Evolutionary conservation across 148 eudicot genomes (phyloP).

Genomic region (Fagopyrum homotropicum): DNA sequence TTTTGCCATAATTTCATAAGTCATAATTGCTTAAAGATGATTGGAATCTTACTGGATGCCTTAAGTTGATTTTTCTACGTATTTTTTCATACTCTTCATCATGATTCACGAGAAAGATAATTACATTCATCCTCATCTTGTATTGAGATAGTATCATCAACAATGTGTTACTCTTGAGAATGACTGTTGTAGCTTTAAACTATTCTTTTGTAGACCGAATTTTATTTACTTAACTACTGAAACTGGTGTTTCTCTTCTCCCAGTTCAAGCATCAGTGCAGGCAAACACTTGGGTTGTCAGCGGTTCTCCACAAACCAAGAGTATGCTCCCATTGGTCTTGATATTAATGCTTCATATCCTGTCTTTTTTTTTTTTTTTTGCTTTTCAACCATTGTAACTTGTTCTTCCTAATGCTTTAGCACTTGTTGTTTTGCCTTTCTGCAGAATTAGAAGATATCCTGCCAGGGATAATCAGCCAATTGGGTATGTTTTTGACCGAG

Average conservation of each 20-base stretch:
- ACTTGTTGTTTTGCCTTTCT: background rate
- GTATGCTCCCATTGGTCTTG: conserved; percentile 26
- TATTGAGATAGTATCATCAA: background rate
- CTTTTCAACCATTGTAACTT: background rate
- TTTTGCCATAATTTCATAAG: background rate
- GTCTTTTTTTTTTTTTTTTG: background rate
- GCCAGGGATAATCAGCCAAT: conserved; percentile 73
- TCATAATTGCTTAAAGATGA: too few species aligned
- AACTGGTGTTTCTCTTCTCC: conserved; percentile 18
- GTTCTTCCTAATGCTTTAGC: background rate
- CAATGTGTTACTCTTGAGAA: background rate
- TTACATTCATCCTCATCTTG: background rate
- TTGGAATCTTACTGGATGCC: background rate
- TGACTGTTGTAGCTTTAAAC: background rate
- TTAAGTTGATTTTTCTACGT: background rate
- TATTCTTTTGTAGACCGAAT: background rate
- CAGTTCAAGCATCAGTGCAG: conserved; percentile 81
- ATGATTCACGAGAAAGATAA: background rate
- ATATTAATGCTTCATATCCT: background rate
- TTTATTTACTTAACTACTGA: background rate
- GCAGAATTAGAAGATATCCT: conserved; percentile 82
- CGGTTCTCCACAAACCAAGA: conserved; percentile 83
- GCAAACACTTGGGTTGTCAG: conserved; percentile 97
- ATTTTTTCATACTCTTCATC: background rate
- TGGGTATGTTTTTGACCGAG: conserved; percentile 33